phyloP scores from a whole-genome alignment of 371 early-diverging fungal genomes.

The Mucor piriformis region DNA sequence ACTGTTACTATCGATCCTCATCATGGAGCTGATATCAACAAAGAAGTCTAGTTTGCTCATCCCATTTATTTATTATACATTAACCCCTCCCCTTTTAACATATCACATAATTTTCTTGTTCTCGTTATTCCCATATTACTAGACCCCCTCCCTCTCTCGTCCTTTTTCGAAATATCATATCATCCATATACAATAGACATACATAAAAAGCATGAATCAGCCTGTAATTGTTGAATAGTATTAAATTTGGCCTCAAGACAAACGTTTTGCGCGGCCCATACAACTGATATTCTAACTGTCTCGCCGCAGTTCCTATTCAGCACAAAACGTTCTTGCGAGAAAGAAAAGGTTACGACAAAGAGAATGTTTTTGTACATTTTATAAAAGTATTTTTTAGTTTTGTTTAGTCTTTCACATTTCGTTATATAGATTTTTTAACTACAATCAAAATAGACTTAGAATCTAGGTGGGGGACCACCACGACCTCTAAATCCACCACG shows the following conservation, averaged over 20 bases:
- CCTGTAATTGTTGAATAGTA: too few species aligned
- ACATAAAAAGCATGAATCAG: too few species aligned
- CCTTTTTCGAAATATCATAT: neutral
- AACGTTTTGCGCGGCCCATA: too few species aligned
- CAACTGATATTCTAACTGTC: neutral
- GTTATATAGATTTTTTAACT: neutral
- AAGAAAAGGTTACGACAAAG: neutral
- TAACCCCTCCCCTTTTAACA: neutral
- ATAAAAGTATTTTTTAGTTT: slow-evolving; percentile 22
- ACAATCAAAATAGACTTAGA: slow-evolving; percentile 23
- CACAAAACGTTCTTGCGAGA: neutral
- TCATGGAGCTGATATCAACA: slow-evolving; percentile 1
- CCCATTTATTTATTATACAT: neutral
- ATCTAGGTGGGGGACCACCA: slow-evolving; percentile 34
- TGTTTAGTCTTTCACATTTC: neutral
- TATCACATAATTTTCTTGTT: neutral
- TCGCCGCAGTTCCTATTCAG: too few species aligned
- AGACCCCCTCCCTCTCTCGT: too few species aligned
- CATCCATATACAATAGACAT: neutral
- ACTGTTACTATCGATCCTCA: neutral
- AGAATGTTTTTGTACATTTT: neutral
- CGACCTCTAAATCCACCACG: slow-evolving; percentile 53
- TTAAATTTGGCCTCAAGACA: too few species aligned
- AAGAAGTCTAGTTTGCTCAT: neutral
- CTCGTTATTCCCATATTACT: too few species aligned